Base-by-base conservation (phyloP, 2,329 filamentous ascomycete genomes). In the Cadophora luteo-olivacea region DNA sequence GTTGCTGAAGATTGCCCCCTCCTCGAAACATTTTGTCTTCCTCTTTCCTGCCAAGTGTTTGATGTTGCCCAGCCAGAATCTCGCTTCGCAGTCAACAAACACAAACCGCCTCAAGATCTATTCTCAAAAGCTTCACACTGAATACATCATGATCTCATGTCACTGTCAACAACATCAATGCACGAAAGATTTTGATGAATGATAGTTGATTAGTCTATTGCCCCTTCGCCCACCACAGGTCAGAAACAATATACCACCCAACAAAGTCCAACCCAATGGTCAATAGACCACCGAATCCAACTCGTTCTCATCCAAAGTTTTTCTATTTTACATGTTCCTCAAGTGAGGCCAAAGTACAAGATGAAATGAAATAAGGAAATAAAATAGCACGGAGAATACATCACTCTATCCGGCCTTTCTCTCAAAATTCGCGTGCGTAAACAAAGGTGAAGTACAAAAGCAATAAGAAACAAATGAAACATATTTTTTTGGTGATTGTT, bases 141-240 rank as follows among this genome's bases (percentile, higher is more conserved):
- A 22, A 22, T 14, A 22, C 11, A 33, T 55, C 52, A 33, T 14
- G 14, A 55, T 55, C 52, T 33, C 45, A 55, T 32, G n/a, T 33
- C 25, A 55, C 29, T 16, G 14, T 32, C 16, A n/a, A 33, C 41
- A 19, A 45, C 2, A 2, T 32, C 1, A 33, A 19, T 25, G 14
- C 52, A 55, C 25, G 33, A 33, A 25, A 33, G 29, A 55, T 33
- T 33, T 55, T 8, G 24, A 29, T 9, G 57, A 60, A 60, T 60
- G 57, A 60, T 60, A 60, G 55, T 60, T 60, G 57, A 60, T 60
- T 60, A 12, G 29, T 45, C 22, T 45, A 60, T 9, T 60, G 22
- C 14, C 36, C 29, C 57, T 45, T 60, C 57, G 22, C 33, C 57
- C 33, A 60, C 57, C 33, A 60, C n/a, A 45, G 33, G 33, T 58